Conservation (phyloP, 495 filamentous ascomycete genomes). For the Tuber indicum region DNA sequence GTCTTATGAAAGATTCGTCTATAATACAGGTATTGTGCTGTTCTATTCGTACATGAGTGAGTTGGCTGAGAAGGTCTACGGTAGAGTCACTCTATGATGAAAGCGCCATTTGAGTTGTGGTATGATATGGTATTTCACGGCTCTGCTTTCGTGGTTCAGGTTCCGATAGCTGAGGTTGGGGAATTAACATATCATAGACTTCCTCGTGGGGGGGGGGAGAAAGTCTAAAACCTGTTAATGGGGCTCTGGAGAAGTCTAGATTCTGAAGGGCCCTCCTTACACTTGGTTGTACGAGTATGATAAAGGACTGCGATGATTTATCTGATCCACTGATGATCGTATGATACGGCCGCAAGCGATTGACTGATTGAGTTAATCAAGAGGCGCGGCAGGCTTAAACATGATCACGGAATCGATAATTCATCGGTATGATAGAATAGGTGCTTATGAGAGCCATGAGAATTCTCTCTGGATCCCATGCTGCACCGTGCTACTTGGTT, state of each 20-base stretch:
- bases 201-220: neutral
- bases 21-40: too few relatives aligned
- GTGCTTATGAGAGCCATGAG: neutral
- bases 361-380: neutral
- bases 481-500: neutral
- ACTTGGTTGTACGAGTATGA: neutral
- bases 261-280: neutral
- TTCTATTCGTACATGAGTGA: neutral
- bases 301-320: neutral
- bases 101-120: neutral
- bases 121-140: neutral
- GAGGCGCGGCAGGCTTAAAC: neutral
- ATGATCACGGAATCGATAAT: neutral
- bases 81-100: neutral
- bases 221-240: neutral
- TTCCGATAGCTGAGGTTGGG: neutral
- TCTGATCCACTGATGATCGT: neutral
- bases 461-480: neutral
- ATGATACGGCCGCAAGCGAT: neutral
- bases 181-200: neutral
- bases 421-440: neutral
- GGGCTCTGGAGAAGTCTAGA: neutral
- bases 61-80: neutral
- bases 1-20: neutral
- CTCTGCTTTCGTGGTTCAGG: neutral